Percentiles rank a stretch among this genome's conserved stretches.
Conservation (phyloP, 139 green algal genomes). For the Chlamydomonas schloesseri region DNA sequence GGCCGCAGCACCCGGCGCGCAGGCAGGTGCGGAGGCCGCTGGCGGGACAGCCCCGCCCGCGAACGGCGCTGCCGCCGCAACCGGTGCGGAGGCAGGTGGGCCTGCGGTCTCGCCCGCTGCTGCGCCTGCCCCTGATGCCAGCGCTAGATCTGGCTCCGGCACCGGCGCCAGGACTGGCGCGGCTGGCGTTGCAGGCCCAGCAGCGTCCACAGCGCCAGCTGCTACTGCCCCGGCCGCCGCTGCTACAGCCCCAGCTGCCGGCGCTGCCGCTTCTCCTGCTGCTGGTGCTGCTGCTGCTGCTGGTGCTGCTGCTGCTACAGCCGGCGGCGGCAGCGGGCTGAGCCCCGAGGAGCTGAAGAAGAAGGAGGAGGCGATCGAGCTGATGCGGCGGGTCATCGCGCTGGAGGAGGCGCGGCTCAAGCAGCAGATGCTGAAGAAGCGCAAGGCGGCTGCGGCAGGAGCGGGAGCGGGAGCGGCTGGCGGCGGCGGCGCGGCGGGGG, state of each 20-base stretch:
- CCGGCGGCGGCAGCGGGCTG: not conserved
- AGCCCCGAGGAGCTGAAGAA: slow-evolving; percentile 19
- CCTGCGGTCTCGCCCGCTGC: too few species aligned
- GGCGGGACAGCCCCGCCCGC: too few species aligned
- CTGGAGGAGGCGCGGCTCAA: slow-evolving; percentile 26
- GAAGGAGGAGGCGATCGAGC: slow-evolving; percentile 23
- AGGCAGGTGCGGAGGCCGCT: too few species aligned
- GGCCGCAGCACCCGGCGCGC: too few species aligned
- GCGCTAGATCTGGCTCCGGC: too few species aligned
- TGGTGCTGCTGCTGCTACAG: too few species aligned
- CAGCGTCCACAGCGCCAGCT: not conserved
- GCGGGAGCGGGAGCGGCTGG: not conserved
- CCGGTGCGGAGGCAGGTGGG: too few species aligned
- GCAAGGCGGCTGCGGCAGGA: not conserved
- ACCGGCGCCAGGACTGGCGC: too few species aligned
- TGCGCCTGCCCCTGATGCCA: too few species aligned
- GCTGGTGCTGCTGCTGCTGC: not conserved
- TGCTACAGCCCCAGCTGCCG: not conserved
- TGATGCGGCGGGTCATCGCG: slow-evolving; percentile 35
- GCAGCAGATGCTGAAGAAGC: slow-evolving; percentile 2
- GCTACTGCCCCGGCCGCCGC: not conserved
- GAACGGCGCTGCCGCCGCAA: too few species aligned
- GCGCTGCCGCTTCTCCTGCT: not conserved
- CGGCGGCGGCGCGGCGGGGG: too few species aligned
- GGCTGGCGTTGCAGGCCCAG: too few species aligned